A percentile compares a stretch with the other conserved stretches of the same genome.
phyloP scores from a whole-genome alignment of 177 flowering plant genomes.

The Telopea speciosissima region DNA sequence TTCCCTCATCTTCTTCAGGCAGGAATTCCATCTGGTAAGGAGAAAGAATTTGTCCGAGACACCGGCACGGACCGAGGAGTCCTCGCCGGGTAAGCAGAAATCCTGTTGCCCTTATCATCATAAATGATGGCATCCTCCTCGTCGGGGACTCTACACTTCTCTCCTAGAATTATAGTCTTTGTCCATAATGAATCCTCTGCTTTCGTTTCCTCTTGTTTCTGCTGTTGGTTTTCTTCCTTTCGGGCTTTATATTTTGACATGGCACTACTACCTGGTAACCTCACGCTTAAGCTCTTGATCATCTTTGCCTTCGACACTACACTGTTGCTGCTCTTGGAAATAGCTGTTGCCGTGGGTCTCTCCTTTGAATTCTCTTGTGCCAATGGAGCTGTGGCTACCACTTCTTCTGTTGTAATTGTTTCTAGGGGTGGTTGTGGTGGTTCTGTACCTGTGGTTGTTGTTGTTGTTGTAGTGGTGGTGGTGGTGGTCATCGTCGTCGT shows the following conservation, averaged over 20 bases:
- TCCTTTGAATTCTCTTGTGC: background rate
- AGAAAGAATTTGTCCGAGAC: slow-evolving; percentile 16
- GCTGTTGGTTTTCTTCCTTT: slow-evolving; percentile 7
- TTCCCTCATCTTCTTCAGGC: too few species aligned
- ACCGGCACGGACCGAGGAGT: slow-evolving; percentile 27
- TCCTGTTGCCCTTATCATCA: slow-evolving; percentile 20
- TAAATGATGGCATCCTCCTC: slow-evolving; percentile 17
- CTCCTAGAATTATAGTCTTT: slow-evolving; percentile 27
- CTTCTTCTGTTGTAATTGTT: slow-evolving; percentile 1
- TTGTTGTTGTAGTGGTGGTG: background rate
- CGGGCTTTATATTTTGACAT: slow-evolving; percentile 13
- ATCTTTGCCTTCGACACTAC: slow-evolving; percentile 20
- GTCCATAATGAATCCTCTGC: slow-evolving; percentile 28
- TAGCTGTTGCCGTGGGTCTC: slow-evolving; percentile 3
- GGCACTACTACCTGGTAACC: slow-evolving; percentile 18
- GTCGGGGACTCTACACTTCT: slow-evolving; percentile 21
- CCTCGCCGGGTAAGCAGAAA: slow-evolving; percentile 18
- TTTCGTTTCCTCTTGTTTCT: slow-evolving; percentile 17
- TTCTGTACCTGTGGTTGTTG: background rate
- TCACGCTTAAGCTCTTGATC: slow-evolving; percentile 34
- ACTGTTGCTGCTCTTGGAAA: background rate
- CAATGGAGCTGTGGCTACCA: too few species aligned
- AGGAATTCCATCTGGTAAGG: background rate
- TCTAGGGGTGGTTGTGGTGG: slow-evolving; percentile 8
- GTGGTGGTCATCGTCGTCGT: background rate